A percentile compares a stretch with the other conserved stretches of the same genome.
Evolutionary conservation across 2,329 filamentous ascomycete species (phyloP).

Genomic region (Cryphonectria carpinicola): DNA sequence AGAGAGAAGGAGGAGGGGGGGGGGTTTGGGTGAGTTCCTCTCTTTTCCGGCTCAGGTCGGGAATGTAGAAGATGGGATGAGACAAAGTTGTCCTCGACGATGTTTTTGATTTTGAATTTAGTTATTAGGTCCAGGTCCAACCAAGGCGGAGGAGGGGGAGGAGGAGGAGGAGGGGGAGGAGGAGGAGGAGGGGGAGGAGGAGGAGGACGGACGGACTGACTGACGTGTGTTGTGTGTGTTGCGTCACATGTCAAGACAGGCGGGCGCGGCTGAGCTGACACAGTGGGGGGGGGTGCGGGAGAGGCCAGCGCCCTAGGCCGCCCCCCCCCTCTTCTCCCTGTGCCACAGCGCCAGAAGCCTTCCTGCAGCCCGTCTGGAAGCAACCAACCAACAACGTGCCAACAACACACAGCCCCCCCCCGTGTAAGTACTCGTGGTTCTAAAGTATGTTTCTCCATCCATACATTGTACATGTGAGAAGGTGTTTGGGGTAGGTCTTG

Average conservation of each 20-base stretch:
- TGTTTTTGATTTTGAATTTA: too few species aligned
- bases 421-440: too few species aligned
- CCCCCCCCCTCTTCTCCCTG: not conserved
- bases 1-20: too few species aligned
- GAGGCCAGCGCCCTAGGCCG: not conserved
- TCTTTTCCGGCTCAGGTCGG: too few species aligned
- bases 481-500: not conserved
- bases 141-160: not conserved
- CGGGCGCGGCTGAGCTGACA: not conserved
- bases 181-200: not conserved
- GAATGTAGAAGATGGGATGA: not conserved
- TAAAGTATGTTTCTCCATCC: too few species aligned
- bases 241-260: constrained; percentile 3
- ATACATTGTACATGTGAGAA: not conserved
- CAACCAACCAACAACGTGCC: not conserved
- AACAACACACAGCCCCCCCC: not conserved
- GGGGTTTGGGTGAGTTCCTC: too few species aligned
- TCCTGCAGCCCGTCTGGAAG: not conserved
- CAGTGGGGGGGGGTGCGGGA: not conserved
- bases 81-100: not conserved
- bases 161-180: too few species aligned
- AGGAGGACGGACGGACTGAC: not conserved
- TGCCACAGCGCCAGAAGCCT: not conserved
- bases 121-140: too few species aligned
- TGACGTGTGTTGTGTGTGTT: not conserved